Evolutionary conservation across 306 rosid species (phyloP).

Genomic region (Lagenaria siceraria): DNA sequence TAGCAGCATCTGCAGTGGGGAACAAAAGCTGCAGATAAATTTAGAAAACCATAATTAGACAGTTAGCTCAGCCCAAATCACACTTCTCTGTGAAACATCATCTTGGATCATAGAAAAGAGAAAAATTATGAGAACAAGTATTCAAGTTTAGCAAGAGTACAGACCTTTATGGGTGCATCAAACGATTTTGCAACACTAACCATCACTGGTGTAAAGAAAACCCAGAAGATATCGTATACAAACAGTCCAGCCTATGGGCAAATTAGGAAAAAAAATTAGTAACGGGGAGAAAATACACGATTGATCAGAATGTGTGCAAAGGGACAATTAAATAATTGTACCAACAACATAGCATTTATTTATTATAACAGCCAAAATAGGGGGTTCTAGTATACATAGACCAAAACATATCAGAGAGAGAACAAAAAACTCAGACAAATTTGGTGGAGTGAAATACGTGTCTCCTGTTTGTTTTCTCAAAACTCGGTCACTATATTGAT

Average conservation of each 20-base stretch:
- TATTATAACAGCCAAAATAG: not conserved
- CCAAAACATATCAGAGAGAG: not conserved
- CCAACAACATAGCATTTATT: not conserved
- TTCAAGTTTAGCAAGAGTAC: slow-evolving; percentile 15
- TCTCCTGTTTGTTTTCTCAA: not conserved
- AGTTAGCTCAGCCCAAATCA: not conserved
- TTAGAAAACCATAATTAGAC: slow-evolving; percentile 12
- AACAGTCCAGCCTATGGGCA: slow-evolving; percentile 78
- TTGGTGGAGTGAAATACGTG: not conserved
- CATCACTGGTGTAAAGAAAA: slow-evolving; percentile 99
- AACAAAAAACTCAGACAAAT: not conserved
- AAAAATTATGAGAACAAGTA: not conserved
- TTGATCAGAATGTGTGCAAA: not conserved
- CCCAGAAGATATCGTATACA: slow-evolving; percentile 98
- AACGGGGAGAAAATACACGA: not conserved
- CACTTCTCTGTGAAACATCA: not conserved
- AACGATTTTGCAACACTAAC: slow-evolving; percentile 99
- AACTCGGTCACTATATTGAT: not conserved
- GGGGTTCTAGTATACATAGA: not conserved
- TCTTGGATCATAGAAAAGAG: not conserved
- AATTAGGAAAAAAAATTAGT: slow-evolving; percentile 8
- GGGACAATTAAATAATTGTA: not conserved
- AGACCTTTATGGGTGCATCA: slow-evolving; percentile 98
- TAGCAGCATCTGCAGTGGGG: slow-evolving; percentile 75
- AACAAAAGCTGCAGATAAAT: slow-evolving; percentile 64